Evolutionary conservation across 371 early-diverging fungal genomes (phyloP), one percentile per base, ranked within the genome.

Genomic region (Funneliformis caledonium): DNA sequence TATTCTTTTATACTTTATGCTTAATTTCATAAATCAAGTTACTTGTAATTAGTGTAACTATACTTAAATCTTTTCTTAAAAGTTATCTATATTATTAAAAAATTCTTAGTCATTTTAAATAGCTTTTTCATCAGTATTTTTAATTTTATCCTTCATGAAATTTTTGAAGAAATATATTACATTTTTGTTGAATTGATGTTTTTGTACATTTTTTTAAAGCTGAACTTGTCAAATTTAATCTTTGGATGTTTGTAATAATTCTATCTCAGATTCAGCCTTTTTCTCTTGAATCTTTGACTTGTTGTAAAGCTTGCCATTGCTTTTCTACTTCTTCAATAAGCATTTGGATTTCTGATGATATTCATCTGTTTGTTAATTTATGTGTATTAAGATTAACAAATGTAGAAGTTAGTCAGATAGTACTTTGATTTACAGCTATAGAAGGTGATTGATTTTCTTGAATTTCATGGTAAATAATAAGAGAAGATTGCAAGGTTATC

Each of bases 301-400:
- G 0, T 62, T 62, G 62, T 62, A 62, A n/a, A 0, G 31, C 0
- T 62, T 62, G 62, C 31, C 31, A 31, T 26, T 62, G 16, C 5
- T 62, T 62, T 62, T 5, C 62, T 26, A 62, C 62, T 22, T 62
- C 62, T 22, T 62, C 62, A 62, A 62, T 62, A 62, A 62, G 62
- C 31, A 22, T 62, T 62, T 26, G 4, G 22, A 10, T 4, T n/a
- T 62, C n/a, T 26, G 62, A 4, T 62, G 8, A 62, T 62, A 5
- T n/a, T 4, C 26, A 62, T 31, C 62, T 5, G 22, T 62, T 62
- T 0, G 62, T 26, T 62, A 22, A 16, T 62, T 62, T 62, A n/a
- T 62, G 22, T 26, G 62, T 62, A 62, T 26, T 61, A 19, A 61
- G 8, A 45, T 45, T 45, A 45, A 45, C 45, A 45, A 45, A 47